Percentiles rank a stretch among this genome's conserved stretches.
These are phyloP conservation scores for Penicillium sp. DNA, from an alignment of 2,329 filamentous ascomycete species.

Conservation along the genomic window DNA sequence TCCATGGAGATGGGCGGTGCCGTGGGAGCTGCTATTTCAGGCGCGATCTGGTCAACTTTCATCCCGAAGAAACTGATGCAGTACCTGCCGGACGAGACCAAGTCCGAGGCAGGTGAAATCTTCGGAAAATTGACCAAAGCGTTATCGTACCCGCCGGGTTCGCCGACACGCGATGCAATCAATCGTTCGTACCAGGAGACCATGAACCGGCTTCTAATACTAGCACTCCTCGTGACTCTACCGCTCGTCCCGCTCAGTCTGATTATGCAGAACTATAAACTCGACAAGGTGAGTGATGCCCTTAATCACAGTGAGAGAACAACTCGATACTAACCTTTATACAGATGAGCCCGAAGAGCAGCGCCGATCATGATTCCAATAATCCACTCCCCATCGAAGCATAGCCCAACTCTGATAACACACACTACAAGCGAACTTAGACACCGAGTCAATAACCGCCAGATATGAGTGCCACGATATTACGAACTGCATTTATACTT, in stretches of 20 bases:
- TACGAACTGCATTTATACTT: constrained; percentile 13
- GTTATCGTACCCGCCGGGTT: constrained; percentile 63
- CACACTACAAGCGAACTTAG: constrained; percentile 37
- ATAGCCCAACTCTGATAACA: constrained; percentile 27
- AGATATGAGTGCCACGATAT: constrained; percentile 20
- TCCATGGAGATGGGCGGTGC: constrained; percentile 66
- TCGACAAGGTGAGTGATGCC: constrained; percentile 54
- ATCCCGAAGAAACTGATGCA: constrained; percentile 59
- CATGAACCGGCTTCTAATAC: constrained; percentile 63
- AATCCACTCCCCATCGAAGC: constrained; percentile 20
- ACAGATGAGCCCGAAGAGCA: constrained; percentile 37
- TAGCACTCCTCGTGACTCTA: constrained; percentile 60
- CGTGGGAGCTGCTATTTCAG: constrained; percentile 65
- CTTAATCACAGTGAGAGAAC: not conserved
- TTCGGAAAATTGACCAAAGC: constrained; percentile 62
- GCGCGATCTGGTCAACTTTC: constrained; percentile 68
- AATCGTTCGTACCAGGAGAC: constrained; percentile 69
- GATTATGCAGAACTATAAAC: constrained; percentile 63
- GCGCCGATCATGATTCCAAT: constrained; percentile 21
- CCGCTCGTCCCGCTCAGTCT: constrained; percentile 64
- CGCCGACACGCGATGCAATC: constrained; percentile 64
- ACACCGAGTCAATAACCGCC: not conserved
- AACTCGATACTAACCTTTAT: not conserved
- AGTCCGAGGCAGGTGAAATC: constrained; percentile 53
- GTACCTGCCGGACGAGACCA: constrained; percentile 57